Conservation (phyloP, 2,329 filamentous ascomycete species). For the Penicillium sp. region DNA sequence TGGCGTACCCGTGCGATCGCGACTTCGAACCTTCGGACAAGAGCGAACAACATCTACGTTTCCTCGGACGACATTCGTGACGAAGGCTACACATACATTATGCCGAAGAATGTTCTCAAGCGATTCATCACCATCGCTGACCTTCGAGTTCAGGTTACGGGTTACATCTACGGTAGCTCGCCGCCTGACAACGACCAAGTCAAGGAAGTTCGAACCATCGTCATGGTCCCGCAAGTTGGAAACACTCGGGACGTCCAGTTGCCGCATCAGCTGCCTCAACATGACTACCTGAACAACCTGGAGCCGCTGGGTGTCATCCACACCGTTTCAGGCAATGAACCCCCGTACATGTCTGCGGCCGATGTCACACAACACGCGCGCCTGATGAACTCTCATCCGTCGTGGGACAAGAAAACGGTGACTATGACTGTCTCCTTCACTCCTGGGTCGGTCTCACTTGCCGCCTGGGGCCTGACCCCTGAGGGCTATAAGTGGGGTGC, state of each 20-base stretch:
- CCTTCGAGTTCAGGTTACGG: slow-evolving; percentile 90
- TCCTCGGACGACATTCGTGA: slow-evolving; percentile 89
- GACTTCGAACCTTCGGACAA: slow-evolving; percentile 86
- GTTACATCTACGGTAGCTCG: slow-evolving; percentile 88
- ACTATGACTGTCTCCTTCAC: slow-evolving; percentile 96
- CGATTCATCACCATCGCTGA: slow-evolving; percentile 97
- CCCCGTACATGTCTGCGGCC: slow-evolving; percentile 89
- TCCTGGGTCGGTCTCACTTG: slow-evolving; percentile 88
- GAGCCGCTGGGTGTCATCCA: slow-evolving; percentile 94
- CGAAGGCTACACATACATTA: slow-evolving; percentile 90
- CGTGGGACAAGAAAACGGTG: slow-evolving; percentile 84
- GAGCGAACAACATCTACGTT: slow-evolving; percentile 97
- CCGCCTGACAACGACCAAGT: slow-evolving; percentile 92
- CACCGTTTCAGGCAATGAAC: slow-evolving; percentile 88
- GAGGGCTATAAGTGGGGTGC: slow-evolving; percentile 94
- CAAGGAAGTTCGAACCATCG: slow-evolving; percentile 94
- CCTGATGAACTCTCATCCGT: slow-evolving; percentile 73
- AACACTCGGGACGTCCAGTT: slow-evolving; percentile 87
- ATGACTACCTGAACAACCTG: slow-evolving; percentile 78
- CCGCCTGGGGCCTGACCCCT: slow-evolving; percentile 87
- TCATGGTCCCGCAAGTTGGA: slow-evolving; percentile 95
- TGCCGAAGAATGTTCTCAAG: slow-evolving; percentile 98
- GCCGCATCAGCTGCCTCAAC: slow-evolving; percentile 81
- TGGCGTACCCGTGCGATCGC: slow-evolving; percentile 97
- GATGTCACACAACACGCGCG: slow-evolving; percentile 93